Evolutionary conservation across 179 eudicot genomes (phyloP).

Genomic region (Beta corolliflora): DNA sequence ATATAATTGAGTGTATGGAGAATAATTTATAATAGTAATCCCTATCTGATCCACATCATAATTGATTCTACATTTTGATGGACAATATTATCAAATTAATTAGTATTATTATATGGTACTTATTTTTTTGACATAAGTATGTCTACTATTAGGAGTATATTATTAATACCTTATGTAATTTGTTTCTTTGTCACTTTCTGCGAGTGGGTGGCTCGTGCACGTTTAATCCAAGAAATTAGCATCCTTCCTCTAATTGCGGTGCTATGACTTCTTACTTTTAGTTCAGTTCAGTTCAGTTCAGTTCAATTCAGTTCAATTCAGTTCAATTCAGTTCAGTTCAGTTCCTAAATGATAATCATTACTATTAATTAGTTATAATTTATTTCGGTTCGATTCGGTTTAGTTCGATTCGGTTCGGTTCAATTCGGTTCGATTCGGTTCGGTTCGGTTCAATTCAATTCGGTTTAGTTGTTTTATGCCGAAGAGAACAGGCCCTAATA

Average conservation of each 20-base stretch:
- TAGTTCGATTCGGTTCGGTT: too few relatives aligned
- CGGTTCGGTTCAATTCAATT: too few relatives aligned
- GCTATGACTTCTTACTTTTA: neutral
- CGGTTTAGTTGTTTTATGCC: too few relatives aligned
- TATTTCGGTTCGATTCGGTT: too few relatives aligned
- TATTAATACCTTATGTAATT: neutral
- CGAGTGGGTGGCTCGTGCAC: constrained; percentile 18
- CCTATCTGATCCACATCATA: constrained; percentile 25
- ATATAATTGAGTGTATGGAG: constrained; percentile 26
- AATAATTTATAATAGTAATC: constrained; percentile 5
- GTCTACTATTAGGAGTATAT: too few relatives aligned
- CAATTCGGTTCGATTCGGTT: too few relatives aligned
- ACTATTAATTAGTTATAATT: too few relatives aligned
- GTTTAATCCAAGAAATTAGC: neutral
- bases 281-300: too few relatives aligned
- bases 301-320: too few relatives aligned
- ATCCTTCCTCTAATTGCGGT: constrained; percentile 27
- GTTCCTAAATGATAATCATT: too few relatives aligned
- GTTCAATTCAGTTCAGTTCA: too few relatives aligned
- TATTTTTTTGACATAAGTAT: neutral
- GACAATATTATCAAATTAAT: neutral
- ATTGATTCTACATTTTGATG: constrained; percentile 21
- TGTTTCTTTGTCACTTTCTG: constrained; percentile 4
- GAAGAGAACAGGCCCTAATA: too few relatives aligned
- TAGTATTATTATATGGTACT: neutral